Evolutionary conservation across 2,329 filamentous ascomycete species (phyloP).

Genomic region (Aureobasidium zeae): DNA sequence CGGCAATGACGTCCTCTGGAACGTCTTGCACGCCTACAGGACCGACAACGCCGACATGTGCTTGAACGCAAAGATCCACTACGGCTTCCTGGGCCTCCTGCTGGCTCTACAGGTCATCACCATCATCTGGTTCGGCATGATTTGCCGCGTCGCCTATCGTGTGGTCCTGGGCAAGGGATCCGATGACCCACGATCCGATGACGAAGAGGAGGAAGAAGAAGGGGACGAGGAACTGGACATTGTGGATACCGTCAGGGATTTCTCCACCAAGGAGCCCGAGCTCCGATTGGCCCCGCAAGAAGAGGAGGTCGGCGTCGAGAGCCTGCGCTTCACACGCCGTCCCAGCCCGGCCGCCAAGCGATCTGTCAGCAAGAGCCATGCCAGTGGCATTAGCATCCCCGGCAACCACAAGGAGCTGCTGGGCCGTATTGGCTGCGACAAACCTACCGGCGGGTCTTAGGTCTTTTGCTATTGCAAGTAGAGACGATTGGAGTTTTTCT

Average conservation of each 20-base stretch:
- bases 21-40: constrained; percentile 65
- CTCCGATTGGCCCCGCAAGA: constrained; percentile 35
- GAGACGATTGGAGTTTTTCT: too few relatives aligned
- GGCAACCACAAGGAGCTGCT: constrained; percentile 72
- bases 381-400: constrained; percentile 51
- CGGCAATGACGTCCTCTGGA: constrained; percentile 38
- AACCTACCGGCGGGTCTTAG: constrained; percentile 35
- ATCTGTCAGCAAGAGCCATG: constrained; percentile 38
- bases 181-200: constrained; percentile 81
- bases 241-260: constrained; percentile 20
- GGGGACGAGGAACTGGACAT: constrained; percentile 41
- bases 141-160: constrained; percentile 69
- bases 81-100: constrained; percentile 67
- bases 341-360: constrained; percentile 29
- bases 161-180: constrained; percentile 69
- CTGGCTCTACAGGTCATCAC: constrained; percentile 71
- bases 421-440: constrained; percentile 74
- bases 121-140: constrained; percentile 83
- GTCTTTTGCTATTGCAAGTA: too few relatives aligned
- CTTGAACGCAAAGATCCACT: constrained; percentile 66
- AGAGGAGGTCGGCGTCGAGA: constrained; percentile 66
- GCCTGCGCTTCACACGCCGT: constrained; percentile 50
- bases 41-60: constrained; percentile 63
- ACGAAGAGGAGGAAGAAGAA: constrained; percentile 77
- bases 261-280: constrained; percentile 21